Base-by-base conservation (phyloP, 345 rosid genomes). In the Citrus glauca region DNA sequence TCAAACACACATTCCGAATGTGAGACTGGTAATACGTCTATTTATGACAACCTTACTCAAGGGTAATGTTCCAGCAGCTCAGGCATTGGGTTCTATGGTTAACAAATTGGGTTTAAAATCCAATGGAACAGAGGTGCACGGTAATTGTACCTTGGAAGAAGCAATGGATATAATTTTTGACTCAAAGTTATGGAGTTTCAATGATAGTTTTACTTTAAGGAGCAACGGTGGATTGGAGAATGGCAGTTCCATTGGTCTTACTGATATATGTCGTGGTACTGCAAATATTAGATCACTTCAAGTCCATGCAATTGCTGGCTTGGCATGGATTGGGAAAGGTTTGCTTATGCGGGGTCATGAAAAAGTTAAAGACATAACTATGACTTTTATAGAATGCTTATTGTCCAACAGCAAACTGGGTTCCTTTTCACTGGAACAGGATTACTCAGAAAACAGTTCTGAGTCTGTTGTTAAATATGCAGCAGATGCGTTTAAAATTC, bases 311-410 rank as follows among this genome's bases (percentile, higher is more conserved):
- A 86, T 94, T 66, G 72, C 81, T 73, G 99, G 97, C 77, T 81
- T 93, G 81, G 93, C 97, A 69, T 96, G 99, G 99, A 89, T 94
- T 72, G 98, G 95, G 61, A 96, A 96, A 85, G 99, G 97, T 71
- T 84, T 96, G 83, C 91, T 96, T 75, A 88, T 96, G 95, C 89
- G 88, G 77, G 98, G 99, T 66, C 91, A 91, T 81, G 89, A 86
- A 80, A 92, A 90, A 85, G 85, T 90, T 35, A 91, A 84, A 66
- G 93, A 94, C 78, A 77, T 91, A 73, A 81, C 90, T 33, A 82
- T 77, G 87, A 73, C 87, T 72, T 84, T 92, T 45, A 74, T 96
- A 24, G 87, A 88, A 75, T 89, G 92, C 82, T 83, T 95, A 73
- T 81, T 86, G 76, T 82, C 88, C 66, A 81, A 73, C 53, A 85